Base-by-base conservation (phyloP, 148 eudicot species). In the Chenopodium quinoa region DNA sequence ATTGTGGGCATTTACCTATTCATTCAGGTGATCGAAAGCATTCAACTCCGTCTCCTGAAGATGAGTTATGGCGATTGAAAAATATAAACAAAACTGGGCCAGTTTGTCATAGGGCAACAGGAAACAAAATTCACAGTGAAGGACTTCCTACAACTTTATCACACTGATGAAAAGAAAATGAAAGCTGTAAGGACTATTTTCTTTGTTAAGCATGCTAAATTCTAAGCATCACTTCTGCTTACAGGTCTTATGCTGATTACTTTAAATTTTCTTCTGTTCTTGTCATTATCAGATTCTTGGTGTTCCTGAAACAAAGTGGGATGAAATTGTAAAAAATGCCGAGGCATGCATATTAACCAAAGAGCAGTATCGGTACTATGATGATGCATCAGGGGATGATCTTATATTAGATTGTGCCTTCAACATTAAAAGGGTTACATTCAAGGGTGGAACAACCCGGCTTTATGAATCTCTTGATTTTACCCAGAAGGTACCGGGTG, bases 331-430 rank as follows among this genome's bases (percentile, higher is more conserved):
- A 20, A 76, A 83, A 52, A 89, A 90, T 56, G 97, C 95, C 46
- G 75, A 40, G 19, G 77, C 78, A 29, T 93, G 97, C 83, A 77
- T 47, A 62, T 67, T 89, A 72, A 89, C 83, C 80, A 76, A 79
- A 47, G 83, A 83, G 82, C 60, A 40, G 10, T 91, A 79, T 75
- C 0, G 54, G 79, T 89, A 90, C 82, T 72, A 25, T 27, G 78
- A 82, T 71, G 78, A 81, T 27, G 84, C 48, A 48, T 68, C 77
- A 76, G 82, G 84, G 19, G 37, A 78, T 66, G 83, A 66, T 68
- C 85, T 93, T 48, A 46, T 82, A n/a, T 84, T 93, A 78, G 84
- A 91, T 78, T 84, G 89, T 47, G 81, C 87, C 47, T 85, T 70
- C 79, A 75, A 84, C 56, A 84, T 89, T 76, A 68, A 87, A 44